Evolutionary conservation across 2,329 filamentous ascomycete genomes (phyloP).

Genomic region (Stemphylium lycopersici): DNA sequence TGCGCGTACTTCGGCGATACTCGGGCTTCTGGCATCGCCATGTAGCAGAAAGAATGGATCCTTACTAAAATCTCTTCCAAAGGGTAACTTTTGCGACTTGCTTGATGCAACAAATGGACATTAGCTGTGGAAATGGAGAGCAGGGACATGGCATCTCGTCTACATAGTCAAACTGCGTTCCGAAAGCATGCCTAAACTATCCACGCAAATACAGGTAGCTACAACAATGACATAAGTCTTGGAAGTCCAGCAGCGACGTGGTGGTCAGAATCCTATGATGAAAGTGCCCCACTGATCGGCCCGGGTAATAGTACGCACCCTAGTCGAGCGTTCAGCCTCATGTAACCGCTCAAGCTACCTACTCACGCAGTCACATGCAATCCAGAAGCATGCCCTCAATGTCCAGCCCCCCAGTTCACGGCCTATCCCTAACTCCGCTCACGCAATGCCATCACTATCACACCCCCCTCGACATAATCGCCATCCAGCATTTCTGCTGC

Average conservation of each 20-base stretch:
- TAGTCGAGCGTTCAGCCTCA: slow-evolving; percentile 22
- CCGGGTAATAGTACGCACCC: not conserved
- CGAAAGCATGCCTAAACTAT: no score
- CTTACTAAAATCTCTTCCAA: not conserved
- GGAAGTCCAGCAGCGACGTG: not conserved
- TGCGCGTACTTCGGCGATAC: not conserved
- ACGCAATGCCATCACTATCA: slow-evolving; percentile 46
- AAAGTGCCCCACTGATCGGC: slow-evolving; percentile 20
- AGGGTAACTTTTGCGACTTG: slow-evolving; percentile 1
- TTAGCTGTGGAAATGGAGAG: no score
- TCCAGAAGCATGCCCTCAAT: slow-evolving; percentile 9
- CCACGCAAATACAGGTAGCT: not conserved
- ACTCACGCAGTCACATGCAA: not conserved
- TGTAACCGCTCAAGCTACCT: slow-evolving; percentile 3
- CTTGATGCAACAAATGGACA: no score
- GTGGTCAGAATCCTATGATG: slow-evolving; percentile 1
- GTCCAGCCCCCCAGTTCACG: slow-evolving; percentile 22
- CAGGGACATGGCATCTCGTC: no score
- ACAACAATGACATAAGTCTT: not conserved
- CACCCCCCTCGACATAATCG: slow-evolving; percentile 45
- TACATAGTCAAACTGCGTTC: no score
- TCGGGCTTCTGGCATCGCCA: no score
- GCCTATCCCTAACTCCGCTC: slow-evolving; percentile 33
- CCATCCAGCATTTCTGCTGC: slow-evolving; percentile 47
- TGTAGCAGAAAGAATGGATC: no score